These are phyloP conservation scores for Elaeis guineensis DNA, from an alignment of 176 grass and related monocot species.

Conservation along the genomic window DNA sequence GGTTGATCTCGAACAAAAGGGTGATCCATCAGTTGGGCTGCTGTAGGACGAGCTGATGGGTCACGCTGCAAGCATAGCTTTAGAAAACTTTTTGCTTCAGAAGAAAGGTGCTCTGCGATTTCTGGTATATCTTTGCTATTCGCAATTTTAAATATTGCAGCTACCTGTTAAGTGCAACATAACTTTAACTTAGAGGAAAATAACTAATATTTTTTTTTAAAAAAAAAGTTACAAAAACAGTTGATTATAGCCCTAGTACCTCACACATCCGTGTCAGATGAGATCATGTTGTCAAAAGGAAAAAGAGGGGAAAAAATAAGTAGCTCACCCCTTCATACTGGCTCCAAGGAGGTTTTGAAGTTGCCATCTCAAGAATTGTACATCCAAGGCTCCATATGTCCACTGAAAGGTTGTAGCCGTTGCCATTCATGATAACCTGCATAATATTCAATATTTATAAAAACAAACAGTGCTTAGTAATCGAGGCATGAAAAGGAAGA, in stretches of 20 bases:
- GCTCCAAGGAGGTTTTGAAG: slow-evolving; percentile 87
- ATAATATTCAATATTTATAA: slow-evolving; percentile 8
- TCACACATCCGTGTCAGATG: neutral
- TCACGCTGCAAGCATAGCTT: slow-evolving; percentile 68
- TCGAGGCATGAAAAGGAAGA: neutral
- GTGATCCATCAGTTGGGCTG: slow-evolving; percentile 70
- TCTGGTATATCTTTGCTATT: slow-evolving; percentile 96
- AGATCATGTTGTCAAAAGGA: neutral
- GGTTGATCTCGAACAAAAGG: slow-evolving; percentile 83
- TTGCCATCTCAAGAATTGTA: slow-evolving; percentile 97
- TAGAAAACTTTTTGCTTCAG: slow-evolving; percentile 72
- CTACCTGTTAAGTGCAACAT: slow-evolving; percentile 44
- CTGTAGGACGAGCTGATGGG: slow-evolving; percentile 58
- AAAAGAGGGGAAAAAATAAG: slow-evolving; percentile 1
- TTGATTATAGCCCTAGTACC: no score
- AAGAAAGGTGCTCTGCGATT: slow-evolving; percentile 62
- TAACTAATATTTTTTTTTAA: no score
- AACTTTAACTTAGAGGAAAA: no score
- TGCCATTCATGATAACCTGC: slow-evolving; percentile 91
- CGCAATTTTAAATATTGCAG: slow-evolving; percentile 98
- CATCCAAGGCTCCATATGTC: slow-evolving; percentile 99
- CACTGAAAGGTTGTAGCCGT: slow-evolving; percentile 75
- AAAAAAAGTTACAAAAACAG: no score
- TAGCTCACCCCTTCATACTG: slow-evolving; percentile 81
- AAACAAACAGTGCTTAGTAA: neutral